Conservation (phyloP, 331 rosid genomes). For the Acacia concinna region DNA sequence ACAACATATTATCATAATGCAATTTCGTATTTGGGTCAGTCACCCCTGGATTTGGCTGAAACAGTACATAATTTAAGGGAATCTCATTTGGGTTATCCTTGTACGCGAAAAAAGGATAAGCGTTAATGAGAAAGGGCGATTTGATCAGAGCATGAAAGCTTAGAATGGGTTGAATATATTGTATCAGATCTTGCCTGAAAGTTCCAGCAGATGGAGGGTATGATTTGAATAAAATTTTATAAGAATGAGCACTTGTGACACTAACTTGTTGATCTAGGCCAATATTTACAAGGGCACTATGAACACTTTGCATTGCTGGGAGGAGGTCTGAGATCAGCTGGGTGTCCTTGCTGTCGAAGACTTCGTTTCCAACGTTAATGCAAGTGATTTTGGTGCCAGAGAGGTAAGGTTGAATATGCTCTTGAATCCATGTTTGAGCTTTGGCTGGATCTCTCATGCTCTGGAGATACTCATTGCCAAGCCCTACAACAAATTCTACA, state of each 20-base stretch:
- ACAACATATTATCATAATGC: slow-evolving; percentile 87
- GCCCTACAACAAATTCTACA: slow-evolving; percentile 77
- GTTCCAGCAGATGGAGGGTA: slow-evolving; percentile 80
- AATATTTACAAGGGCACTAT: slow-evolving; percentile 55
- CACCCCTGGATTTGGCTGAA: slow-evolving; percentile 74
- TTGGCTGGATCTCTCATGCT: slow-evolving; percentile 59
- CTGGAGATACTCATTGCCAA: slow-evolving; percentile 59
- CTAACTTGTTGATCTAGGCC: slow-evolving; percentile 63
- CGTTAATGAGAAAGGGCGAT: slow-evolving; percentile 79
- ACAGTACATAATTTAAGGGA: slow-evolving; percentile 62
- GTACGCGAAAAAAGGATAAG: slow-evolving; percentile 86
- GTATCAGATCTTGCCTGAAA: slow-evolving; percentile 54
- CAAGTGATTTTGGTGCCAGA: slow-evolving; percentile 68
- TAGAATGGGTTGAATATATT: slow-evolving; percentile 65
- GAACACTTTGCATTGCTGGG: slow-evolving; percentile 78
- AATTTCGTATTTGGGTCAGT: slow-evolving; percentile 63
- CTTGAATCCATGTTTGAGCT: slow-evolving; percentile 78
- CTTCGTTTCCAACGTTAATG: slow-evolving; percentile 82
- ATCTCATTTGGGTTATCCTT: slow-evolving; percentile 57
- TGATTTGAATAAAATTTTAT: slow-evolving; percentile 49
- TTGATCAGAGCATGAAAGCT: slow-evolving; percentile 61
- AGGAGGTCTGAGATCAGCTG: slow-evolving; percentile 49
- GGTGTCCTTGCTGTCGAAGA: slow-evolving; percentile 47
- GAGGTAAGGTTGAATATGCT: slow-evolving; percentile 58
- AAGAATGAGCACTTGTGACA: slow-evolving; percentile 81